A percentile compares a stretch with the other conserved stretches of the same genome.
Conservation (phyloP, 2,329 filamentous ascomycete genomes). For the Fusarium poae region DNA sequence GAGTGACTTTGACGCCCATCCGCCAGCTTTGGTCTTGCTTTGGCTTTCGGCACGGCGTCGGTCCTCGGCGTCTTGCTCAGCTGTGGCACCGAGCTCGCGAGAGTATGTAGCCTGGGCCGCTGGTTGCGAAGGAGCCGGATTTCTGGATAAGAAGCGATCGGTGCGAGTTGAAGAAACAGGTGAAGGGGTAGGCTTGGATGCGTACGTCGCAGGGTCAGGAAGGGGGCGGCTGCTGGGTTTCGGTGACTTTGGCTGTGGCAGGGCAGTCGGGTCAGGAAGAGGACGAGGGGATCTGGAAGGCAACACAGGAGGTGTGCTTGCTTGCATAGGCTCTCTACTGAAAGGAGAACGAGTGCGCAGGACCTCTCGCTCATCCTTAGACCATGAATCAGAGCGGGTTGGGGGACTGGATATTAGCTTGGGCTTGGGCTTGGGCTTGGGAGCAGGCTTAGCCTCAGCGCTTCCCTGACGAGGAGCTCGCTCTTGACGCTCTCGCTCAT, state of each 20-base stretch:
- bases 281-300: conserved; percentile 60
- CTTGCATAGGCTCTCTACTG: conserved; percentile 53
- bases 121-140: conserved; percentile 62
- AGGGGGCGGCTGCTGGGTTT: conserved; percentile 38
- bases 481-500: conserved; percentile 69
- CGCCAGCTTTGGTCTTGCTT: conserved; percentile 70
- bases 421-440: conserved; percentile 47
- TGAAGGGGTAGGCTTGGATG: conserved; percentile 23
- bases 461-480: conserved; percentile 54
- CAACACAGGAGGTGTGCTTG: conserved; percentile 44
- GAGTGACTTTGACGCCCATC: conserved; percentile 76
- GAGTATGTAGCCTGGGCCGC: conserved; percentile 65
- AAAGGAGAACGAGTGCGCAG: conserved; percentile 67
- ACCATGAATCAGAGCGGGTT: conserved; percentile 72
- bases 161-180: conserved; percentile 61
- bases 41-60: conserved; percentile 70
- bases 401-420: conserved; percentile 54
- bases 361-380: conserved; percentile 73
- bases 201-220: conserved; percentile 39
- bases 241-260: conserved; percentile 29
- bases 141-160: conserved; percentile 68
- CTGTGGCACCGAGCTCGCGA: conserved; percentile 66
- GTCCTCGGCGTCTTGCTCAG: conserved; percentile 74
- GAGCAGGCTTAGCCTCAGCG: conserved; percentile 39
- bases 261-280: conserved; percentile 62